phyloP scores from a whole-genome alignment of 1,284 basidiomycete species.

The Ceratobasidium papillatum region DNA sequence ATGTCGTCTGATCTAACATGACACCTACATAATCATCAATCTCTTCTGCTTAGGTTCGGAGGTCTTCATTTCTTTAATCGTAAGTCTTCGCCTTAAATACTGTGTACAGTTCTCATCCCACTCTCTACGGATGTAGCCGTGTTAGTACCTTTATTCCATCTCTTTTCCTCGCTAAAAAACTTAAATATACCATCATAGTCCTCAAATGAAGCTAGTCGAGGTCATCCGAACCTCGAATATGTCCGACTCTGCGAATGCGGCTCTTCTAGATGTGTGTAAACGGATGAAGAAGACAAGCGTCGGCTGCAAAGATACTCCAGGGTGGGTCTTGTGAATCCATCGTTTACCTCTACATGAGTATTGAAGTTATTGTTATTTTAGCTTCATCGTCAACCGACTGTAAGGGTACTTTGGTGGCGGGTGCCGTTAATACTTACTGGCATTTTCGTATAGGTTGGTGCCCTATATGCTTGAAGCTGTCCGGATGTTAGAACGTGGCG shows the following conservation, averaged over 20 bases:
- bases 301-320: conserved; percentile 62
- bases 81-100: conserved; percentile 43
- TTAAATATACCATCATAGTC: conserved; percentile 42
- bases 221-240: conserved; percentile 60
- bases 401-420: conserved; percentile 40
- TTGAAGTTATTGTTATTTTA: conserved; percentile 39
- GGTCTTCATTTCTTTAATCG: conserved; percentile 65
- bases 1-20: conserved; percentile 38
- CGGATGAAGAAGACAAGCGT: conserved; percentile 63
- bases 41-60: conserved; percentile 50
- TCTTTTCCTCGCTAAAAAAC: background rate
- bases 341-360: background rate
- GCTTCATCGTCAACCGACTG: conserved; percentile 57
- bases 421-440: background rate
- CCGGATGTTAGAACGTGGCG: conserved; percentile 64
- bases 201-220: conserved; percentile 66
- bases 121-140: conserved; percentile 41
- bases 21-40: background rate
- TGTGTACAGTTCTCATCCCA: background rate
- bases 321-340: conserved; percentile 46
- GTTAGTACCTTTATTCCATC: conserved; percentile 30
- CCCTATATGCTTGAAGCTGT: conserved; percentile 63
- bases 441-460: conserved; percentile 47
- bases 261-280: conserved; percentile 58
- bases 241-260: conserved; percentile 56